These are phyloP conservation scores for Pinus taeda DNA, from an alignment of 75 land plant genomes.

Conservation along the genomic window DNA sequence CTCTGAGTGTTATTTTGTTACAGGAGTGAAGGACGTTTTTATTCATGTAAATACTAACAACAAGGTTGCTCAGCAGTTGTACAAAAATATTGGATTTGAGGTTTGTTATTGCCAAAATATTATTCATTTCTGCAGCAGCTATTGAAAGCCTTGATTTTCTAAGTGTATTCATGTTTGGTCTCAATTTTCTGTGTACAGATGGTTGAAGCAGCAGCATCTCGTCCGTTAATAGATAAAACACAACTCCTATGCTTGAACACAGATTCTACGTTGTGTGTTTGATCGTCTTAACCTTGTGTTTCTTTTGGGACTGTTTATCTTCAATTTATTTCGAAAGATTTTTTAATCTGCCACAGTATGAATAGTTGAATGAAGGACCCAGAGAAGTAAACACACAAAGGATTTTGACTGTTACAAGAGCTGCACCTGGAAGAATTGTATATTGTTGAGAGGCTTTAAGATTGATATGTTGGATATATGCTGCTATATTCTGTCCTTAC, in stretches of 20 bases:
- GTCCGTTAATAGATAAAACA: conserved; percentile 17
- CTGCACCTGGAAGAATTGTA: not conserved
- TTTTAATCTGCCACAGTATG: not conserved
- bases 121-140: conserved; percentile 5
- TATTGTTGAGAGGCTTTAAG: not conserved
- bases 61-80: conserved; percentile 52
- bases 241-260: conserved; percentile 21
- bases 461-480: not conserved
- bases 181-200: conserved; percentile 14
- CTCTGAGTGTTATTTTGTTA: conserved; percentile 1
- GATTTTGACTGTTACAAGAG: not conserved
- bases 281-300: conserved; percentile 1
- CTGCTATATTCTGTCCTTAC: not conserved
- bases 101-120: conserved; percentile 19
- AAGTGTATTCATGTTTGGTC: not conserved
- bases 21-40: conserved; percentile 62
- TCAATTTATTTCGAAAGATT: not conserved
- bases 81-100: conserved; percentile 63
- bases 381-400: not conserved
- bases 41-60: conserved; percentile 64
- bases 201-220: conserved; percentile 22
- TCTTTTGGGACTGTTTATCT: conserved; percentile 1
- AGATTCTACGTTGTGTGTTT: not conserved
- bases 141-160: not conserved
- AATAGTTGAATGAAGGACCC: not conserved